A percentile compares a stretch with the other conserved stretches of the same genome.
Evolutionary conservation across 257 asterid species (phyloP).

Genomic region (Plectranthus barbatus): DNA sequence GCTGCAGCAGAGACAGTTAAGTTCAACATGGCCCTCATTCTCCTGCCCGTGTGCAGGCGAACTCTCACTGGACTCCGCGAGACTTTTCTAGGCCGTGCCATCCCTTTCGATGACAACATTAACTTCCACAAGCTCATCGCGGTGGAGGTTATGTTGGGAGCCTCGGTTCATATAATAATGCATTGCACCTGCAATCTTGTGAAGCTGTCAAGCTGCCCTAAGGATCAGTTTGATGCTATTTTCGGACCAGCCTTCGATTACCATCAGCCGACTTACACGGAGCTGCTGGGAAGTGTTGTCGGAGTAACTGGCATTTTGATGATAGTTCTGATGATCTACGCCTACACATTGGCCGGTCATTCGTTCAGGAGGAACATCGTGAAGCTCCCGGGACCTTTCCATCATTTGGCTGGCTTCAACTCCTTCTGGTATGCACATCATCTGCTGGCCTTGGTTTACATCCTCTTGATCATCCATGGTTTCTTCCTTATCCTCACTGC

Average conservation of each 20-base stretch:
- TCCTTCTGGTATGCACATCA: conserved; percentile 95
- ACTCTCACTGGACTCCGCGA: conserved; percentile 69
- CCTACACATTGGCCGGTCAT: conserved; percentile 65
- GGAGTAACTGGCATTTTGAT: conserved; percentile 62
- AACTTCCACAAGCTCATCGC: conserved; percentile 81
- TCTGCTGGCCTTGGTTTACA: conserved; percentile 54
- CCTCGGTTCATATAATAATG: conserved; percentile 29
- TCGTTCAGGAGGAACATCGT: conserved; percentile 67
- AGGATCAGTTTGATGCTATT: conserved; percentile 28
- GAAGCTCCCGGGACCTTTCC: conserved; percentile 55
- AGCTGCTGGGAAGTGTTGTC: conserved; percentile 26
- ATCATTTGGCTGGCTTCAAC: conserved; percentile 73
- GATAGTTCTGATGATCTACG: conserved; percentile 42
- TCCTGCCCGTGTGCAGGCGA: conserved; percentile 74
- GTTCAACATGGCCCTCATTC: conserved; percentile 84
- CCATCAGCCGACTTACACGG: conserved; percentile 56
- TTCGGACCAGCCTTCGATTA: conserved; percentile 39
- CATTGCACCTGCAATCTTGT: conserved; percentile 60
- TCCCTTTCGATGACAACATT: conserved; percentile 87
- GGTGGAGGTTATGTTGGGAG: conserved; percentile 32
- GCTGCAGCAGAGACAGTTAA: conserved; percentile 71
- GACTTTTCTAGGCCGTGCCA: conserved; percentile 43
- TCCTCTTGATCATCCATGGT: conserved; percentile 68
- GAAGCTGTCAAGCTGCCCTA: conserved; percentile 51
- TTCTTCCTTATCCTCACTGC: conserved; percentile 52